Evolutionary conservation across 164 flowering plant species (phyloP), one percentile per base, ranked within the genome.

Genomic region (Stephania cephalantha): DNA sequence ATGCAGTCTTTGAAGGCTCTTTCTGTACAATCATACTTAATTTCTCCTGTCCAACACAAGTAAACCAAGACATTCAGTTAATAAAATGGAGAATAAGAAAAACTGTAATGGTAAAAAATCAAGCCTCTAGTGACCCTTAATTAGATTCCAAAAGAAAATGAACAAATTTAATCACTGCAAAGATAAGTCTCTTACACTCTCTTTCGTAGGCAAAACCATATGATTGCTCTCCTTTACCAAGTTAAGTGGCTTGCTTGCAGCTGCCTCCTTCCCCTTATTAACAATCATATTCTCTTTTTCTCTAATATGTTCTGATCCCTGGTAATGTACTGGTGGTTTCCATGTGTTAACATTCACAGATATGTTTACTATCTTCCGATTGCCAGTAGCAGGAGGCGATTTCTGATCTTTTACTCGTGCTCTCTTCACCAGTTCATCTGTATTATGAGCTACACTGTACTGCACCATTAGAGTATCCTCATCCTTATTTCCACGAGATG

Each of bases 321-420:
- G 87, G 84, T 83, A 86, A 72, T 87, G 87, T 70, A 87, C 83
- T 73, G 88, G 84, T 73, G 91, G 90, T 82, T 87, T 91, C 96
- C 92, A 86, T 31, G 87, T 83, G 84, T 89, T 90, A 61, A 85
- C 90, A 85, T 87, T 87, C 53, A 81, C 88, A 58, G 92, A 85
- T 25, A 84, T 83, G 75, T 87, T 87, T 69, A 80, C 87, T 68
- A 84, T 82, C 85, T 89, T 87, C 55, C 75, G 87, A n/a, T 81
- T 85, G 69, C 85, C 78, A 10, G 70, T 78, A 46, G 79, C 67
- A 61, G 67, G 75, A 80, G 85, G 79, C 58, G 80, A 81, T 78
- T 73, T 86, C 84, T 83, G 83, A 53, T 85, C 87, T 72, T 77
- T 85, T 71, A 69, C 79, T 78, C 84, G 65, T 53, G 80, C 44